Percentiles rank a stretch among this genome's conserved stretches.
These are phyloP conservation scores for Elsinoe perseae DNA, from an alignment of 2,329 filamentous ascomycete genomes.

Conservation along the genomic window DNA sequence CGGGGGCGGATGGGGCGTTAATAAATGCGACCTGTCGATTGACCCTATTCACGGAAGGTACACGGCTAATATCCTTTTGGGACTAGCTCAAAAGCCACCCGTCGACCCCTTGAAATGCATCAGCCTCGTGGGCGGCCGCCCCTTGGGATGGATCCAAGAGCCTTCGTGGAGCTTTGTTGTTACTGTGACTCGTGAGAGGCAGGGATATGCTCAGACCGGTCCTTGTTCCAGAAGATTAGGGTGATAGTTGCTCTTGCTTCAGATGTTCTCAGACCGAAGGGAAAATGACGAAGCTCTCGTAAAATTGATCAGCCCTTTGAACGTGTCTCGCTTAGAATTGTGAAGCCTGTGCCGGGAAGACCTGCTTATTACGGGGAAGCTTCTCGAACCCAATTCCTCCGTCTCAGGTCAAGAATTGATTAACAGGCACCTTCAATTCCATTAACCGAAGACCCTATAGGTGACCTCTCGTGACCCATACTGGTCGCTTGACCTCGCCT, in stretches of 20 bases:
- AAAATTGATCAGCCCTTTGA: background rate
- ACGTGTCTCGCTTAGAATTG: constrained; percentile 12
- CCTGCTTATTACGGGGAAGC: constrained; percentile 12
- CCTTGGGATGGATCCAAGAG: constrained; percentile 1
- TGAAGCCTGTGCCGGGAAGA: background rate
- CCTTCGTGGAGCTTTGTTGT: constrained; percentile 10
- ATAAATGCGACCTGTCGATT: constrained; percentile 14
- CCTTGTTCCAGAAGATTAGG: constrained; percentile 8
- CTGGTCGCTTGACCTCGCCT: constrained; percentile 8
- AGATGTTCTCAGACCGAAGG: background rate
- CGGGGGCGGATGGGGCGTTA: constrained; percentile 14
- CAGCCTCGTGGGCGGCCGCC: constrained; percentile 14
- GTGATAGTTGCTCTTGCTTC: background rate
- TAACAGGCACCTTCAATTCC: constrained; percentile 7
- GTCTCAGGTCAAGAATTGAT: constrained; percentile 4
- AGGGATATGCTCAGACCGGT: constrained; percentile 4
- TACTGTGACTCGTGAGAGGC: constrained; percentile 5
- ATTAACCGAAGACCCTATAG: background rate
- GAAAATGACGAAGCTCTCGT: background rate
- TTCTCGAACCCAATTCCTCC: constrained; percentile 7
- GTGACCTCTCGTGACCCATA: constrained; percentile 4
- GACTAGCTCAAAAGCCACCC: constrained; percentile 5
- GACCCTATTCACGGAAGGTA: constrained; percentile 14
- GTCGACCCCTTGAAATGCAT: constrained; percentile 15
- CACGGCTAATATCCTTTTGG: constrained; percentile 9